Percentiles rank a stretch among this genome's conserved stretches.
Conservation (phyloP, 2,329 filamentous ascomycete genomes). For the Neopestalotiopsis rosae region DNA sequence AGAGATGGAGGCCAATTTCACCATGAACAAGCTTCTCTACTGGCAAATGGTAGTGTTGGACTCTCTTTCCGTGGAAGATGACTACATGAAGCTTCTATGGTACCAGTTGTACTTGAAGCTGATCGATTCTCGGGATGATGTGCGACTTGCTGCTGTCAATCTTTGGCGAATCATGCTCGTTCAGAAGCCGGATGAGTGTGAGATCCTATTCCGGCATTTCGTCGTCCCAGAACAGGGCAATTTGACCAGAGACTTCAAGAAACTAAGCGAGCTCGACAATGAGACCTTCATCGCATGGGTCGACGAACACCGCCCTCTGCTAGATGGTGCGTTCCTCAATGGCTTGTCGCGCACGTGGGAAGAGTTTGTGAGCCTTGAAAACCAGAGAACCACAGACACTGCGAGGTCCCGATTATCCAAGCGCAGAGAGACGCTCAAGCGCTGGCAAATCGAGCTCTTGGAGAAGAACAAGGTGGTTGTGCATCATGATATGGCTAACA, state of each 20-base stretch:
- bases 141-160: slow-evolving; percentile 79
- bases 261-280: slow-evolving; percentile 86
- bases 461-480: slow-evolving; percentile 74
- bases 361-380: slow-evolving; percentile 82
- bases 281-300: slow-evolving; percentile 89
- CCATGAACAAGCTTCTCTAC: slow-evolving; percentile 87
- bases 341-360: slow-evolving; percentile 86
- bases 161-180: slow-evolving; percentile 92
- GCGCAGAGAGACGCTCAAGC: slow-evolving; percentile 80
- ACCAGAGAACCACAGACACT: slow-evolving; percentile 78
- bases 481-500: slow-evolving; percentile 85
- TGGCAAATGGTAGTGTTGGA: slow-evolving; percentile 93
- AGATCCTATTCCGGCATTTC: slow-evolving; percentile 73
- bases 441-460: slow-evolving; percentile 76
- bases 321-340: slow-evolving; percentile 84
- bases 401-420: slow-evolving; percentile 73
- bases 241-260: slow-evolving; percentile 78
- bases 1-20: slow-evolving; percentile 68
- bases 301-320: slow-evolving; percentile 76
- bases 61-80: slow-evolving; percentile 77
- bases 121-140: slow-evolving; percentile 68
- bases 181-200: slow-evolving; percentile 86
- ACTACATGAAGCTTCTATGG: slow-evolving; percentile 84
- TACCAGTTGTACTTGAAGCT: slow-evolving; percentile 93
- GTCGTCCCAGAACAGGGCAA: slow-evolving; percentile 73